Evolutionary conservation across 768 basidiomycete species (phyloP).

Genomic region (Suillus luteus): DNA sequence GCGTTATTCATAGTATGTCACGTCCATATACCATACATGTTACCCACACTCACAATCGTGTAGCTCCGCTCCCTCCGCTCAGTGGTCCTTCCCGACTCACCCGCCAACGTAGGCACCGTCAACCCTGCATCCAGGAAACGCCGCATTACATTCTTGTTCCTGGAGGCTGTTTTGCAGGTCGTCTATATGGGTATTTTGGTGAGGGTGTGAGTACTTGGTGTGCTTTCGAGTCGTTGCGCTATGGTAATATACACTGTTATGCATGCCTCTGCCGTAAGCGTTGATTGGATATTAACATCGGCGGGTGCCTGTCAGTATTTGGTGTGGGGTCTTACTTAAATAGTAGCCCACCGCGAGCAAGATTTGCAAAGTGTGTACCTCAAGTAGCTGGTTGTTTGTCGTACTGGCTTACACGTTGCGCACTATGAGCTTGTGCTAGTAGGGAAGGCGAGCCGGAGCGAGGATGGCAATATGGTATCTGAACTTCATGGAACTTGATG

Average conservation of each 20-base stretch:
- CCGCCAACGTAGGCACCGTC: conserved; percentile 59
- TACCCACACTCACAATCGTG: background rate
- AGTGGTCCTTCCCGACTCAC: conserved; percentile 81
- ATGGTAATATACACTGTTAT: background rate
- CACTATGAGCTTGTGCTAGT: background rate
- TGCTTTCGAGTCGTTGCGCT: background rate
- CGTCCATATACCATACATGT: background rate
- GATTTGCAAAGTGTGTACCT: too few relatives aligned
- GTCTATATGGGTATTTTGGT: conserved; percentile 86
- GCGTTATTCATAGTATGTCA: conserved; percentile 87
- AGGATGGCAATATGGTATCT: background rate
- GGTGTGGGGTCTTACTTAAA: too few relatives aligned
- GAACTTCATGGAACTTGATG: background rate
- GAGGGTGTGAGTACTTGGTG: conserved; percentile 43
- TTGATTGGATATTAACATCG: too few relatives aligned
- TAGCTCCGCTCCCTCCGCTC: conserved; percentile 93
- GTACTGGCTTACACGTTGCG: background rate
- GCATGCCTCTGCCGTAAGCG: background rate
- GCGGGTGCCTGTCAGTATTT: too few relatives aligned
- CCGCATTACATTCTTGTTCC: conserved; percentile 86
- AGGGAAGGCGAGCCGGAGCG: background rate
- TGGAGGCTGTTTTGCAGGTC: conserved; percentile 80
- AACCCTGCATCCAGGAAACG: conserved; percentile 80
- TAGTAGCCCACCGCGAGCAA: too few relatives aligned
- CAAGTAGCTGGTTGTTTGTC: too few relatives aligned